Evolutionary conservation across 106 monocot species (phyloP).

Genomic region (Dioscorea alata): DNA sequence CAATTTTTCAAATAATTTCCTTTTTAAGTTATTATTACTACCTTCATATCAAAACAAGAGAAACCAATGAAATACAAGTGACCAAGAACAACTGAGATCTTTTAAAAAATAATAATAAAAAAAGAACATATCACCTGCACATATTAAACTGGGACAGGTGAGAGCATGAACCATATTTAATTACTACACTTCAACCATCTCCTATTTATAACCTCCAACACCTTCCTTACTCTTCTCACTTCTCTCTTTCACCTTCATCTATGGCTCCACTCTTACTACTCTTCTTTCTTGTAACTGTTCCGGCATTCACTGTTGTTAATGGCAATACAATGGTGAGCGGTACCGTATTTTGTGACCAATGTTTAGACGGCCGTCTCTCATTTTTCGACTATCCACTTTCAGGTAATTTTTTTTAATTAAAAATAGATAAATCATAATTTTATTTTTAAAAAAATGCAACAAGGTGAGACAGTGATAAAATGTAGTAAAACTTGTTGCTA

Average conservation of each 20-base stretch:
- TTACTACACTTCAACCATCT: not conserved
- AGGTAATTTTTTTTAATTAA: slow-evolving; percentile 15
- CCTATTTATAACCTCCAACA: not conserved
- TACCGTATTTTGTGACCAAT: slow-evolving; percentile 79
- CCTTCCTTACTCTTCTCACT: not conserved
- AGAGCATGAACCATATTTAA: slow-evolving; percentile 2
- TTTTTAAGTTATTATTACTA: no score
- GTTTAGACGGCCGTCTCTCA: slow-evolving; percentile 57
- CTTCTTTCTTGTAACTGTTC: not conserved
- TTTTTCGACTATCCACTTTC: slow-evolving; percentile 67
- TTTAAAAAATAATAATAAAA: no score
- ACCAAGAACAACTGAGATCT: no score
- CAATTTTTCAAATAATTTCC: no score
- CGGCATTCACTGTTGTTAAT: slow-evolving; percentile 3
- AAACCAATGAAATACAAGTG: no score
- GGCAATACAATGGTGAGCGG: slow-evolving; percentile 53
- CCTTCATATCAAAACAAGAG: no score
- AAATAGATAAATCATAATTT: no score
- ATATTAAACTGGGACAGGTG: slow-evolving; percentile 5
- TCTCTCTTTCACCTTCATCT: not conserved
- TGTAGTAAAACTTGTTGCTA: no score
- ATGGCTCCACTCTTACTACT: not conserved
- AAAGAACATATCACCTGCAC: no score
- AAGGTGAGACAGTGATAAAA: no score
- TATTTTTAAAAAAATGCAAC: no score